A percentile compares a stretch with the other conserved stretches of the same genome.
phyloP scores from a whole-genome alignment of 1,284 basidiomycete genomes.

The Entoloma clypeatum region DNA sequence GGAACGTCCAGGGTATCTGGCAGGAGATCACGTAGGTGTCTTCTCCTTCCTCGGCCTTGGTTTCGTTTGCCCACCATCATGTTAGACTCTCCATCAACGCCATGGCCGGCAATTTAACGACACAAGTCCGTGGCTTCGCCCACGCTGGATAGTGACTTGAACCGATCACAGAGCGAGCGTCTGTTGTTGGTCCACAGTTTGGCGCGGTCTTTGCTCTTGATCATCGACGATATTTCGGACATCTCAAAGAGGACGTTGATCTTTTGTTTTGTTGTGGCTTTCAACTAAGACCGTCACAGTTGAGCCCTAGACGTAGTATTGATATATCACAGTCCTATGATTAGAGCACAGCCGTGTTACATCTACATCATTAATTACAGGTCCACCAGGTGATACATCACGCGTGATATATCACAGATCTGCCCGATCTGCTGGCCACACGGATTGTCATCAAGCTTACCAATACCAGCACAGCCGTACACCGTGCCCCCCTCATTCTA shows the following conservation, averaged over 20 bases:
- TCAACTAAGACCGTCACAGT: conserved; percentile 43
- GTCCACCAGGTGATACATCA: no score
- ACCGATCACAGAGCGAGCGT: conserved; percentile 88
- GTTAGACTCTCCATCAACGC: conserved; percentile 83
- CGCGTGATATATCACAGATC: no score
- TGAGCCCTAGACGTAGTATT: no score
- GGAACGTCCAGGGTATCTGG: conserved; percentile 96
- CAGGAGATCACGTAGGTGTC: conserved; percentile 94
- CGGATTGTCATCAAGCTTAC: no score
- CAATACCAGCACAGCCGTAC: no score
- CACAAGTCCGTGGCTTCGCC: conserved; percentile 97
- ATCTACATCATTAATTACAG: no score
- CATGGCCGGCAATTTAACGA: conserved; percentile 94
- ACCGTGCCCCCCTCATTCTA: no score
- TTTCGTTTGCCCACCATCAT: conserved; percentile 11
- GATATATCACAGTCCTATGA: no score
- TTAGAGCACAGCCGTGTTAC: no score
- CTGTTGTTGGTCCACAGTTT: conserved; percentile 93
- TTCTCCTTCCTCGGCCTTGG: neutral
- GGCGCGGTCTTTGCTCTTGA: conserved; percentile 88
- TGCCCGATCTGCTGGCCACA: no score
- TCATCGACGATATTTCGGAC: conserved; percentile 97
- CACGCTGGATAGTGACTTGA: conserved; percentile 99
- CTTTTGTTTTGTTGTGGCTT: conserved; percentile 10
- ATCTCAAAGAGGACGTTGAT: conserved; percentile 86